phyloP scores from a whole-genome alignment of 139 green algal species.

The Chlamydomonas urium region DNA sequence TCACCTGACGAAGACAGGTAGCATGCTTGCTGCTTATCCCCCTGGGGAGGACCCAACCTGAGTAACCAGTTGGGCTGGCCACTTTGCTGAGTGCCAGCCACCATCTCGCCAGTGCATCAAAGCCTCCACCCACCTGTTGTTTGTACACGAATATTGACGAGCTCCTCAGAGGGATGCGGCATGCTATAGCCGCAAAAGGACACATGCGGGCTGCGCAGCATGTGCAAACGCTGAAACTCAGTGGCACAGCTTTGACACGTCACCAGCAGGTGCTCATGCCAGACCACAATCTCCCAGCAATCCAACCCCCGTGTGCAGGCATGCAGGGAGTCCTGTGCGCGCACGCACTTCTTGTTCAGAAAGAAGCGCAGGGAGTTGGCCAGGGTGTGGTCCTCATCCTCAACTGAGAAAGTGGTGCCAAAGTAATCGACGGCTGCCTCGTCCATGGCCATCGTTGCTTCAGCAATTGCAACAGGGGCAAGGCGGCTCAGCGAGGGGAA shows the following conservation, averaged over 20 bases:
- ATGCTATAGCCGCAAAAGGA: conserved; percentile 79
- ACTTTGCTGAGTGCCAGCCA: no score
- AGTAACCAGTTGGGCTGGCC: no score
- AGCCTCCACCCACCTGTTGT: conserved; percentile 71
- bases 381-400: conserved; percentile 82
- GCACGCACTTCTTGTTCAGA: conserved; percentile 76
- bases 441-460: neutral
- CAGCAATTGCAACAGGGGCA: neutral
- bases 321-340: no score
- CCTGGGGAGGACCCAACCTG: no score
- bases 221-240: neutral
- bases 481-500: no score
- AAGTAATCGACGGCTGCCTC: conserved; percentile 16
- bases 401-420: conserved; percentile 66
- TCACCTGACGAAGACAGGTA: no score
- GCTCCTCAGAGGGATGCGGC: conserved; percentile 75
- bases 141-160: conserved; percentile 81
- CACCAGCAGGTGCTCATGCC: neutral
- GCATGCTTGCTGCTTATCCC: no score
- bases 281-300: no score
- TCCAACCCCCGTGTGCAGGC: neutral
- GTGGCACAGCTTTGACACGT: neutral
- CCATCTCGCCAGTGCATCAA: no score
- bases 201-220: conserved; percentile 58
- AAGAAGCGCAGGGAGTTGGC: conserved; percentile 79